Evolutionary conservation across 164 flowering plant genomes (phyloP), one percentile per base, ranked within the genome.

Genomic region (Dillenia suffruticosa): DNA sequence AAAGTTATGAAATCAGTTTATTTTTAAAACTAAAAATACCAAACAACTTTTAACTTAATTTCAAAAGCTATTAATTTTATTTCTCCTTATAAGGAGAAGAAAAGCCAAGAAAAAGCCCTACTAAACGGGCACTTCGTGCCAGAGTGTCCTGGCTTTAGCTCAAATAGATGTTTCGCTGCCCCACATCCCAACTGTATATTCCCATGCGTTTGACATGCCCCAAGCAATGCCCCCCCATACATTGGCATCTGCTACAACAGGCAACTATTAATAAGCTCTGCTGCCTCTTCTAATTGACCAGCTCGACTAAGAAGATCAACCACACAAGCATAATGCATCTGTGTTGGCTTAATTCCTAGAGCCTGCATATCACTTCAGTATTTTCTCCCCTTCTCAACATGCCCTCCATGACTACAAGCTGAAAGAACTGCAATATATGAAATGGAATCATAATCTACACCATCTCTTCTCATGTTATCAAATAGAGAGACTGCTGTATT

Each of bases 401-500:
- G 54, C 15, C 86, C 86, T 43, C 80, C 83, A 57, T 79, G 86
- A 61, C 83, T 77, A 64, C 86, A 82, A 40, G 75, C 81, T 13
- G 86, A 82, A 8, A 82, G 50, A 50, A 79, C 75, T 11, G 83
- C 81, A 46, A 82, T 58, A 46, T 70, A 81, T 16, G 85, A 76
- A 64, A 77, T 68, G 2, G 75, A 68, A 57, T 77, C 80, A 22
- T 57, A 56, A 16, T 73, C 54, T 7, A 71, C 63, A 13, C 56
- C 56, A 49, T 65, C 73, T 12, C 65, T 69, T 16, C 52, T 52
- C 80, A 73, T 77, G 53, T 57, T 61, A 53, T 81, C 82, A 54
- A 81, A 78, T 45, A 81, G 68, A 57, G 59, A 13, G 22, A 78
- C 56, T 32, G 83, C 81, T 49, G 69, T 69, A 32, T 77, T 5